A percentile compares a stretch with the other conserved stretches of the same genome.
Conservation (phyloP, 2,329 filamentous ascomycete genomes). For the Cordyceps pruinosa region DNA sequence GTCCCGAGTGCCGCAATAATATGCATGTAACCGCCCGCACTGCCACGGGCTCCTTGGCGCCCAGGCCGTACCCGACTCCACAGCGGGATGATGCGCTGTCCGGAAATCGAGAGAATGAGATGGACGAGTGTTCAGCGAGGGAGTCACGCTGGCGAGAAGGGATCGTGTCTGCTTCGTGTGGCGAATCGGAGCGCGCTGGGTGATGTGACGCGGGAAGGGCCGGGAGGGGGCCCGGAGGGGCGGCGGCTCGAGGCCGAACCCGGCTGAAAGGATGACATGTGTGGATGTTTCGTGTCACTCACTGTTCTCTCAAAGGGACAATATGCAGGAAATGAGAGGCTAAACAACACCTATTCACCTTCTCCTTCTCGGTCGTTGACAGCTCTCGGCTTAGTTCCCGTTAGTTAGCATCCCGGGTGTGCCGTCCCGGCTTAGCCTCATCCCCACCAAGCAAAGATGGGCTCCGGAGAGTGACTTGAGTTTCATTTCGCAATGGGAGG, state of each 20-base stretch:
- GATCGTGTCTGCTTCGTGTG: neutral
- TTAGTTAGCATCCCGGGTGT: neutral
- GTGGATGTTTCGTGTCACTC: neutral
- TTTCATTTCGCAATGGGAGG: neutral
- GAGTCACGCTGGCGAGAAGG: neutral
- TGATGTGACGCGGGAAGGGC: neutral
- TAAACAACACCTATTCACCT: neutral
- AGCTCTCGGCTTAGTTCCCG: neutral
- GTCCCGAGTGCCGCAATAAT: slow-evolving; percentile 2
- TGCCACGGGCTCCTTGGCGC: slow-evolving; percentile 1
- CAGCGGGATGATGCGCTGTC: slow-evolving; percentile 2
- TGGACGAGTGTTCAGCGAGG: neutral
- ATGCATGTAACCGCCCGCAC: slow-evolving; percentile 2
- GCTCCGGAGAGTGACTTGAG: neutral
- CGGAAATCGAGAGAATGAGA: neutral
- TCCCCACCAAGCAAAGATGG: neutral
- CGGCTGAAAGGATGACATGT: neutral
- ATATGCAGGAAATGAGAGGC: neutral
- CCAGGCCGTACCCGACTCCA: neutral
- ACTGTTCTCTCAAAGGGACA: neutral
- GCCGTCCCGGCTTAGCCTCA: neutral
- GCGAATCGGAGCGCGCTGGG: neutral
- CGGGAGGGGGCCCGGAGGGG: neutral
- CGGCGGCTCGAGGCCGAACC: neutral
- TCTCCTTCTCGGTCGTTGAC: neutral